Base-by-base conservation (phyloP, 768 basidiomycete species). In the Suillus alpinus region DNA sequence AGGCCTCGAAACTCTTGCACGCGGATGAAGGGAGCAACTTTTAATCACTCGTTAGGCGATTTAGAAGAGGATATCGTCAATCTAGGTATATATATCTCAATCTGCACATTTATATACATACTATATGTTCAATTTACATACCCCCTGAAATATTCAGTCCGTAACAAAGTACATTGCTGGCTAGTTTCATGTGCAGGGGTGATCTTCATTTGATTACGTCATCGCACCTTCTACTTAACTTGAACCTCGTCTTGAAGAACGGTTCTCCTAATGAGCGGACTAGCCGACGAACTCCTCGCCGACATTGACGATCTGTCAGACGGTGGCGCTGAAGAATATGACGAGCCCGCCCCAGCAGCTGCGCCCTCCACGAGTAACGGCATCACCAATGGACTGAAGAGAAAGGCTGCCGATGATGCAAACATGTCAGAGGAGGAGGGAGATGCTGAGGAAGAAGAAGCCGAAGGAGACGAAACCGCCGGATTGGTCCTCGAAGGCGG, bases 201-300 rank as follows among this genome's bases (percentile, higher is more conserved):
- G 12, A 46, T 12, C 13, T 36, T 55, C 36, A 20, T 4, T 12
- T 55, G 23, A 8, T 55, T 55, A 55, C 37, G 53, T 55, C 36
- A 55, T 55, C 10, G 4, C 9, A 6, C 53, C 4, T 55, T 39
- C 23, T 10, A 23, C 4, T 39, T 12, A 3, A 18, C 36, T 23
- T 37, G 23, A 14, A 23, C 23, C 20, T 53, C 34, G 6, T 31
- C 29, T 14, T 53, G 52, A 26, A 52, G 7, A 53, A 29, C 37
- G 5, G 37, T 39, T 18, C 36, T 55, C 16, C 16, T 10, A 58
- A 93, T 93, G 91, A 87, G 86, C 69, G 85, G 85, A 56, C 85
- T 98, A 32, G 96, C 94, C 23, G 90, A 98, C 76, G 94, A 96
- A 71, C 87, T 98, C 18, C 79, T 97, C 16, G 94, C 93, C 34